Percentiles rank a stretch among this genome's conserved stretches.
phyloP scores from a whole-genome alignment of 2,329 filamentous ascomycete species.

The Blastomyces parvus region DNA sequence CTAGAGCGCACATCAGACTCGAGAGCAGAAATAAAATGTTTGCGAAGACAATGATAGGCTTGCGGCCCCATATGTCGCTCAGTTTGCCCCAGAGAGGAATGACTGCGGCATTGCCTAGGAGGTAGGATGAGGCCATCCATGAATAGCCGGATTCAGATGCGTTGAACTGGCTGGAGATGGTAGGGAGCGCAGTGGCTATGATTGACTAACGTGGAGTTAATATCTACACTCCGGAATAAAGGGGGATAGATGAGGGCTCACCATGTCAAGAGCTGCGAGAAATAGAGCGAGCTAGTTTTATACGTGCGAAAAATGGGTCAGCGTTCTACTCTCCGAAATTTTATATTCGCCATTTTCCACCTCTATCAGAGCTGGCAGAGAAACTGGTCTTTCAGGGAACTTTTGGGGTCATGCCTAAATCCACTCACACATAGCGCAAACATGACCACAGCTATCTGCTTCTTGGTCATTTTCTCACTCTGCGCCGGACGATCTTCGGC shows the following conservation, averaged over 20 bases:
- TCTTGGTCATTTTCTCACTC: constrained; percentile 13
- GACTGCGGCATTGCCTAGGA: constrained; percentile 30
- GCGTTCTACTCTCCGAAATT: constrained; percentile 7
- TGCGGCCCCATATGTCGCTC: constrained; percentile 59
- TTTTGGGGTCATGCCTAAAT: not conserved
- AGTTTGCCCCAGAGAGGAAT: constrained; percentile 51
- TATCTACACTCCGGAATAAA: not conserved
- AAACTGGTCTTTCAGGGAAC: not conserved
- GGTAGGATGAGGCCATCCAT: constrained; percentile 32
- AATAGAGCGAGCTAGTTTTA: constrained; percentile 45
- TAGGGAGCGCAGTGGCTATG: constrained; percentile 29
- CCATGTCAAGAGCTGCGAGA: constrained; percentile 52
- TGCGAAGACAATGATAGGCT: constrained; percentile 52
- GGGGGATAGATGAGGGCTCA: constrained; percentile 18
- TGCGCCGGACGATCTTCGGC: constrained; percentile 6
- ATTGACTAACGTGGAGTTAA: constrained; percentile 20
- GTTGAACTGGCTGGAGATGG: constrained; percentile 26
- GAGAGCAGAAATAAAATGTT: constrained; percentile 55
- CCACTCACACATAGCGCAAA: constrained; percentile 16
- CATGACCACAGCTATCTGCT: constrained; percentile 14
- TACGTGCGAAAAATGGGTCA: not conserved
- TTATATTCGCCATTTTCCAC: not conserved
- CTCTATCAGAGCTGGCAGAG: not conserved
- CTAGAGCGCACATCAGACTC: constrained; percentile 49
- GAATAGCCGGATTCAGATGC: constrained; percentile 28